Base-by-base conservation (phyloP, 345 rosid genomes). In the Eucalyptus virginea region DNA sequence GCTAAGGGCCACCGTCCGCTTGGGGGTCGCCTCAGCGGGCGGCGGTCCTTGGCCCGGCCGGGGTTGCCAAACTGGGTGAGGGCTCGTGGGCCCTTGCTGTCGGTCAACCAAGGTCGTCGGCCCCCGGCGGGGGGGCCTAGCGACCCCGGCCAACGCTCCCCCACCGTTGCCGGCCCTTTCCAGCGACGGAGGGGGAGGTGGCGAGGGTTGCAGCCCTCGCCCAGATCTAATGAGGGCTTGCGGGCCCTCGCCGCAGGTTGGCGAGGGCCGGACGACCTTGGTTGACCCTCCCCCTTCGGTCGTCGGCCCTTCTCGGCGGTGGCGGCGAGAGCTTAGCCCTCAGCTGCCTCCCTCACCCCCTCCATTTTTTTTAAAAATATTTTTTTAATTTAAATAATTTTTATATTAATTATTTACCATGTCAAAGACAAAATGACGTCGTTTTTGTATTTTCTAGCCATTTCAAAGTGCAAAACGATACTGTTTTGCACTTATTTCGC, bases 121-220 rank as follows among this genome's bases (percentile, higher is more conserved):
- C 52, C 3, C 1, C 0, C 2, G 0, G 52, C 7, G 0, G 1
- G 0, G 1, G 0, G 18, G 7, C 7, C 7, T 0, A 1, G 3
- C 0, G 52, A 50, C 52, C 7, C 0, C 3, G 18, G 18, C 1
- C 18, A 18, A 49, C 6, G 3, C 18, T 49, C 18, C 51, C 17
- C 51, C 51, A 49, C 1, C 0, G 1, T 49, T 0, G 7, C 0
- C 0, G 18, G 7, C 52, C 7, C 18, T 50, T 50, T 7, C 52
- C 0, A 15, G 0, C 0, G 18, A 50, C 0, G 18, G 7, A 2
- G 18, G 18, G 49, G 52, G 51, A 15, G 51, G 51, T 1, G 18
- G 18, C 3, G 7, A 49, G 51, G 51, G 51, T 5, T 16, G 18
- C 1, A 7, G 51, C 51, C 52, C 52, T 49, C 3, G 0, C 18